phyloP scores from a whole-genome alignment of 2,329 filamentous ascomycete species.

The Hypoxylon sp. region DNA sequence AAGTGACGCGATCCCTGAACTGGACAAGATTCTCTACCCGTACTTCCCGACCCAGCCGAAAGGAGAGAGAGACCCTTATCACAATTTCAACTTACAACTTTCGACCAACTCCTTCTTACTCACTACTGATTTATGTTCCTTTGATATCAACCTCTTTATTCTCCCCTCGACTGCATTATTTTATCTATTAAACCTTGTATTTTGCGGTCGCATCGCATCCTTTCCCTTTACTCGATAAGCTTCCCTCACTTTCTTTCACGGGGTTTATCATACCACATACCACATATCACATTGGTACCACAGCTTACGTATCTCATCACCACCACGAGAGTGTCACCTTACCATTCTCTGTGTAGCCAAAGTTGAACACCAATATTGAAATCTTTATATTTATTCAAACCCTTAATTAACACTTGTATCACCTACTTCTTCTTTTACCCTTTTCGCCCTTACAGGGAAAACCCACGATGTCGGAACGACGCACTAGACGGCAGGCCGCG shows the following conservation, averaged over 20 bases:
- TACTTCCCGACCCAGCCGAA: slow-evolving; percentile 35
- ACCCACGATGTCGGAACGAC: slow-evolving; percentile 42
- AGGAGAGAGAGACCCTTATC: slow-evolving; percentile 24
- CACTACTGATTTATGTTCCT: slow-evolving; percentile 22
- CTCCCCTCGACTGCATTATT: neutral
- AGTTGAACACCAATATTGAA: too few relatives aligned
- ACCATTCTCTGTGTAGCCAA: slow-evolving; percentile 12
- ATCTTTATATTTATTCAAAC: too few relatives aligned
- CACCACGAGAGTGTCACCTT: slow-evolving; percentile 21
- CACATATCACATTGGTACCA: neutral
- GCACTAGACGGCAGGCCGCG: slow-evolving; percentile 44
- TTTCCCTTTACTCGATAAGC: slow-evolving; percentile 8
- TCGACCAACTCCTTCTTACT: slow-evolving; percentile 2
- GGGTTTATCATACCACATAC: slow-evolving; percentile 12
- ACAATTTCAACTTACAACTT: slow-evolving; percentile 6
- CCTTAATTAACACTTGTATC: neutral
- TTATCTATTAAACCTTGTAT: slow-evolving; percentile 9
- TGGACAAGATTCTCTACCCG: slow-evolving; percentile 21
- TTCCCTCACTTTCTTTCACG: slow-evolving; percentile 10
- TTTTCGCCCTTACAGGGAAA: neutral
- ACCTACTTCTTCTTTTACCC: slow-evolving; percentile 1
- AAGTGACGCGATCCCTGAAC: slow-evolving; percentile 17
- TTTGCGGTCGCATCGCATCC: slow-evolving; percentile 9
- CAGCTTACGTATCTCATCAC: slow-evolving; percentile 16
- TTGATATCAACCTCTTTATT: neutral